A percentile compares a stretch with the other conserved stretches of the same genome.
Conservation (phyloP, 805 yeast genomes). For the Wickerhamiella sorbophila region DNA sequence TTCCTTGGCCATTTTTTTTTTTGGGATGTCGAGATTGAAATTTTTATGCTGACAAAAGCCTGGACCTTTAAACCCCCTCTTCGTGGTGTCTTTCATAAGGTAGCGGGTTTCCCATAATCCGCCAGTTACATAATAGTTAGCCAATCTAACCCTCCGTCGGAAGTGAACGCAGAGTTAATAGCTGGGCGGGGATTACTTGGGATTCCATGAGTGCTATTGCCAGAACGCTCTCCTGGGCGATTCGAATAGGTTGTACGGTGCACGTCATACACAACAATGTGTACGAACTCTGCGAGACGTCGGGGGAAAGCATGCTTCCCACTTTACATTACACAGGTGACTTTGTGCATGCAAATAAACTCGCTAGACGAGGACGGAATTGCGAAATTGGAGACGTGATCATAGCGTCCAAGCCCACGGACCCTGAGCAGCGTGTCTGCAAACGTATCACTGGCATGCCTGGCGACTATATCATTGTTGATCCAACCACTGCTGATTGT, state of each 20-base stretch:
- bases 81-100: too few species aligned
- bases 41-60: neutral
- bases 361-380: slow-evolving; percentile 46
- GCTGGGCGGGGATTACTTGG: too few species aligned
- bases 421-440: slow-evolving; percentile 73
- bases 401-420: slow-evolving; percentile 81
- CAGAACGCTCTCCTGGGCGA: slow-evolving; percentile 20
- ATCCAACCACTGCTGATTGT: slow-evolving; percentile 41
- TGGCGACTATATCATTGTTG: slow-evolving; percentile 70
- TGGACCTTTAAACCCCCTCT: too few species aligned
- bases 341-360: slow-evolving; percentile 62
- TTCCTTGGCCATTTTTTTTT: slow-evolving; percentile 8
- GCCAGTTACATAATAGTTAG: too few species aligned
- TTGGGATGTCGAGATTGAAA: neutral
- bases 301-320: slow-evolving; percentile 94
- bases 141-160: too few species aligned
- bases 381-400: slow-evolving; percentile 72
- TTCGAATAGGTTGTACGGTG: slow-evolving; percentile 26
- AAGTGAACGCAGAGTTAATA: too few species aligned
- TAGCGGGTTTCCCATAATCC: too few species aligned
- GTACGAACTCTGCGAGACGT: slow-evolving; percentile 65
- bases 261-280: slow-evolving; percentile 56
- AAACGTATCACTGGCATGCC: slow-evolving; percentile 94
- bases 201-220: neutral
- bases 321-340: slow-evolving; percentile 64